Percentiles rank a stretch among this genome's conserved stretches.
These are phyloP conservation scores for Pseudogymnoascus sp. DNA, from an alignment of 2,329 filamentous ascomycete genomes.

Conservation along the genomic window DNA sequence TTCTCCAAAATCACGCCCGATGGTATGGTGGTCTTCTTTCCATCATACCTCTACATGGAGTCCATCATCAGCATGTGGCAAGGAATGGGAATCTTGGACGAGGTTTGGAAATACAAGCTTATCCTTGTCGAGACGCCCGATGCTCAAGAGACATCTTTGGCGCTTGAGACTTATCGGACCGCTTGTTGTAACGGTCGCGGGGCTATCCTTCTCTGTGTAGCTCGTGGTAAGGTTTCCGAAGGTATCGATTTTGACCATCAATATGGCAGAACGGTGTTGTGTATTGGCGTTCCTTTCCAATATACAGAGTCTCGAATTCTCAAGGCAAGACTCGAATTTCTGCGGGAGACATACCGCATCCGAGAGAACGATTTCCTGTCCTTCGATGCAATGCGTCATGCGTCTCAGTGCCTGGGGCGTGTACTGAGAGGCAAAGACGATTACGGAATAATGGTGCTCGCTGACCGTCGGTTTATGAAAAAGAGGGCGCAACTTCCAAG, in stretches of 20 bases:
- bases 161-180: constrained; percentile 91
- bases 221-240: constrained; percentile 92
- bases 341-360: constrained; percentile 96
- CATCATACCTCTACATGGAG: constrained; percentile 98
- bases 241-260: constrained; percentile 99
- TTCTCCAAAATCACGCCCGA: constrained; percentile 95
- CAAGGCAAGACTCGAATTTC: constrained; percentile 88
- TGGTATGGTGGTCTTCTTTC: constrained; percentile 98
- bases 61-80: constrained; percentile 99
- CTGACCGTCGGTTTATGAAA: constrained; percentile 87
- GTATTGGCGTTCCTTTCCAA: constrained; percentile 95
- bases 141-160: constrained; percentile 91
- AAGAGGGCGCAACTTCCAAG: constrained; percentile 87
- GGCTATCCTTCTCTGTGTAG: constrained; percentile 87
- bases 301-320: constrained; percentile 97
- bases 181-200: constrained; percentile 96
- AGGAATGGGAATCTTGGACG: constrained; percentile 93
- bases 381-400: constrained; percentile 99
- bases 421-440: constrained; percentile 95
- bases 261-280: constrained; percentile 90
- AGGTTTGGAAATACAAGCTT: constrained; percentile 98
- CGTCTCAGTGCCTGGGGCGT: constrained; percentile 89
- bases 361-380: constrained; percentile 95
- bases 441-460: constrained; percentile 99
- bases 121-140: constrained; percentile 97